Percentiles rank a stretch among this genome's conserved stretches.
phyloP scores from a whole-genome alignment of 148 eudicot genomes.

The Oxyria digyna region DNA sequence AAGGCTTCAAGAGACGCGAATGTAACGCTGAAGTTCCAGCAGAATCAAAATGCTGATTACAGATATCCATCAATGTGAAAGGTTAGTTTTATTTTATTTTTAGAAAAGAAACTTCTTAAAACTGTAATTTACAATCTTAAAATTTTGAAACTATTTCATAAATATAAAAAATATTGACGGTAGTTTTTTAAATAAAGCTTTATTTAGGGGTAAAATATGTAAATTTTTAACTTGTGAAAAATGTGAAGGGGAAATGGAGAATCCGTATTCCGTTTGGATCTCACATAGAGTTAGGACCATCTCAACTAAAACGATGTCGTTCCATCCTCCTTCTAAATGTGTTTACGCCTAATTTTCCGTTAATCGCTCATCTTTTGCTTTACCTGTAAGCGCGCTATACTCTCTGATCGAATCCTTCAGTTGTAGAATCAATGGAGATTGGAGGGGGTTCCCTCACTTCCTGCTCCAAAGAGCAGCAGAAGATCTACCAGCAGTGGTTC shows the following conservation, averaged over 20 bases:
- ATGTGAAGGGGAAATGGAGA: background rate
- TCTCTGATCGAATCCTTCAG: background rate
- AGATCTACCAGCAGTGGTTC: conserved; percentile 76
- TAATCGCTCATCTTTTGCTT: background rate
- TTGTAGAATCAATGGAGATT: background rate
- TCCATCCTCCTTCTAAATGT: background rate
- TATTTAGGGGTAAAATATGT: too few species aligned
- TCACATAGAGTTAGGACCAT: background rate
- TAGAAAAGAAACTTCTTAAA: too few species aligned
- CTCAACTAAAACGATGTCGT: background rate
- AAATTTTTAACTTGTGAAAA: too few species aligned
- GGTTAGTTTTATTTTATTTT: too few species aligned
- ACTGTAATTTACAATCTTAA: too few species aligned
- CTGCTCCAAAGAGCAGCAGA: conserved; percentile 52
- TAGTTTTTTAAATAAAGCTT: too few species aligned
- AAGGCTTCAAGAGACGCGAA: too few species aligned
- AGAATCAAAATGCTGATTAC: too few species aligned
- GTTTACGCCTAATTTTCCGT: background rate
- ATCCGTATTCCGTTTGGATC: background rate
- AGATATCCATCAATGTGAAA: too few species aligned
- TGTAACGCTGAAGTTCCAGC: too few species aligned
- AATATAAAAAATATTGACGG: too few species aligned
- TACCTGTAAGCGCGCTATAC: conserved; percentile 4
- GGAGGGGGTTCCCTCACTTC: background rate
- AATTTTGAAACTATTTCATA: too few species aligned